A percentile compares a stretch with the other conserved stretches of the same genome.
These are phyloP conservation scores for Cryptococcus sp. DNA, from an alignment of 1,284 basidiomycete species.

Conservation along the genomic window DNA sequence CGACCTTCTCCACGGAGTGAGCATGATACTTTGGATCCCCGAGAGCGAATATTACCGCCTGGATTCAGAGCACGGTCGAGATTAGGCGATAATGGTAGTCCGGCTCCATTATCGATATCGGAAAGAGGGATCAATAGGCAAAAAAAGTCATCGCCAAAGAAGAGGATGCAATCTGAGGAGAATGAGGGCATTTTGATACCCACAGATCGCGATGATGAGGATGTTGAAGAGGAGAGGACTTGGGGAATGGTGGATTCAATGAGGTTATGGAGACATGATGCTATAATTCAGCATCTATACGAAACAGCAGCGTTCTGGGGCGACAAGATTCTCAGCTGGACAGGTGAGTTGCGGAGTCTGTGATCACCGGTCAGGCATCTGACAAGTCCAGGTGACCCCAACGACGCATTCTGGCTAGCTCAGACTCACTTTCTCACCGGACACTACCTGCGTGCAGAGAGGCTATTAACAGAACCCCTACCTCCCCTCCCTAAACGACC, in stretches of 20 bases:
- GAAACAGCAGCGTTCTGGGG: slow-evolving; percentile 98
- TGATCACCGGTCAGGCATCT: too few relatives aligned
- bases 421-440: slow-evolving; percentile 94
- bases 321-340: slow-evolving; percentile 90
- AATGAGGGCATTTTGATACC: slow-evolving; percentile 6
- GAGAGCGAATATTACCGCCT: neutral
- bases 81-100: neutral
- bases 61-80: neutral
- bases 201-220: slow-evolving; percentile 34
- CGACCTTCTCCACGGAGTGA: slow-evolving; percentile 7
- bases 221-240: slow-evolving; percentile 53
- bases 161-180: slow-evolving; percentile 3
- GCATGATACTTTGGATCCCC: neutral
- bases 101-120: neutral
- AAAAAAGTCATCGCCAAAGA: neutral
- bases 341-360: slow-evolving; percentile 59
- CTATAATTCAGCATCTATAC: slow-evolving; percentile 95
- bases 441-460: slow-evolving; percentile 89
- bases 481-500: slow-evolving; percentile 41
- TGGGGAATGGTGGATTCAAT: slow-evolving; percentile 91
- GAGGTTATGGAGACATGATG: slow-evolving; percentile 94
- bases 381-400: slow-evolving; percentile 65
- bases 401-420: slow-evolving; percentile 98
- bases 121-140: neutral
- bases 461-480: slow-evolving; percentile 72